Conservation (phyloP, 78 protist species). For the Bigelowiella natans region DNA sequence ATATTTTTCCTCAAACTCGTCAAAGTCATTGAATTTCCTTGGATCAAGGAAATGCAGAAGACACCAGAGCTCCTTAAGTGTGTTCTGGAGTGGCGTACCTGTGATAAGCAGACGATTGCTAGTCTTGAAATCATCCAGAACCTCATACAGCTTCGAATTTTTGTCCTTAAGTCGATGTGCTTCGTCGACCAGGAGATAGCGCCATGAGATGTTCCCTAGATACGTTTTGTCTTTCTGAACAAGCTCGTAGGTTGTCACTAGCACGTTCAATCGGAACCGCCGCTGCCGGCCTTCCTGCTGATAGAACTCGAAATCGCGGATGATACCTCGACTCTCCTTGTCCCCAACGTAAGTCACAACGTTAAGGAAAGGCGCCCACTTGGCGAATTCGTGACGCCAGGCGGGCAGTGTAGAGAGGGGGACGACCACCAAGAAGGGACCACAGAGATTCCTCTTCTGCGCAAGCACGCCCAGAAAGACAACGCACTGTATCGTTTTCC, state of each 20-base stretch:
- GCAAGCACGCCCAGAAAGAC: background rate
- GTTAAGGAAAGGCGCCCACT: constrained; percentile 20
- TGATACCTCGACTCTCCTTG: background rate
- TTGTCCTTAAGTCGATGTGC: constrained; percentile 40
- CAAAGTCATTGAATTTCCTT: background rate
- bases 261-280: background rate
- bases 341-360: constrained; percentile 23
- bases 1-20: background rate
- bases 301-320: background rate
- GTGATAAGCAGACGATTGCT: constrained; percentile 27
- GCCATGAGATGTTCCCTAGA: background rate
- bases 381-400: constrained; percentile 20
- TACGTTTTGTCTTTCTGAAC: background rate
- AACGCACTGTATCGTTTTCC: constrained; percentile 28
- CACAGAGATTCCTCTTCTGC: background rate
- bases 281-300: background rate
- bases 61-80: constrained; percentile 38
- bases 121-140: background rate
- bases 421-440: constrained; percentile 44
- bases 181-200: constrained; percentile 34
- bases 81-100: constrained; percentile 57
- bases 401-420: constrained; percentile 29
- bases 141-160: background rate
- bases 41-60: constrained; percentile 19
- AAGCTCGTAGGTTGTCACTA: background rate